Percentiles rank a stretch among this genome's conserved stretches.
These are phyloP conservation scores for Leccinum pellstonianum DNA, from an alignment of 768 basidiomycete species.

Conservation along the genomic window DNA sequence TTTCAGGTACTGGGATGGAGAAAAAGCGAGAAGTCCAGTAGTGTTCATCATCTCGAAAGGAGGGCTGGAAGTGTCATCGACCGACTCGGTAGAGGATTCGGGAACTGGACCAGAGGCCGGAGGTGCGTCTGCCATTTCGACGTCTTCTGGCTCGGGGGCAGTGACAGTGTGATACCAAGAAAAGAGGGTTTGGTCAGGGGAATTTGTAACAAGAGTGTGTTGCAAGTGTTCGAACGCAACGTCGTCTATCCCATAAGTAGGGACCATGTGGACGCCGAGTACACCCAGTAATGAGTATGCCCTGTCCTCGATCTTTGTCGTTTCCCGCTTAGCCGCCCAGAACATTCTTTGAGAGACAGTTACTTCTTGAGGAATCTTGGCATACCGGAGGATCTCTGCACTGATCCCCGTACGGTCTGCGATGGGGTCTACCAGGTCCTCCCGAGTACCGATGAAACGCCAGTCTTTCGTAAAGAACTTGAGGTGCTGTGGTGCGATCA, in stretches of 20 bases:
- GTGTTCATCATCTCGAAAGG: neutral
- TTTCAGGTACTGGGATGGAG: conserved; percentile 22
- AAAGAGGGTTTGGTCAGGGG: conserved; percentile 28
- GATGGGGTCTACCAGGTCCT: conserved; percentile 14
- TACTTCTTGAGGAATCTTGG: conserved; percentile 8
- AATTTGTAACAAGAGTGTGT: conserved; percentile 19
- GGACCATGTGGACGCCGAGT: conserved; percentile 18
- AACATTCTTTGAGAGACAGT: conserved; percentile 27
- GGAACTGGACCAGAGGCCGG: neutral
- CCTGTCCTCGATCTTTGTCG: conserved; percentile 27
- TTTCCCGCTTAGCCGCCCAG: conserved; percentile 29
- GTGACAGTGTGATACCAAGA: conserved; percentile 21
- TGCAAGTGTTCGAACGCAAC: conserved; percentile 29
- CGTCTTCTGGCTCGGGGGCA: conserved; percentile 6
- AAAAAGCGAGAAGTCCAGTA: conserved; percentile 26
- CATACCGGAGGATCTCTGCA: conserved; percentile 13
- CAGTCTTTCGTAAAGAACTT: conserved; percentile 31
- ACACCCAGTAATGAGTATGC: conserved; percentile 33
- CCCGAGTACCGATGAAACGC: conserved; percentile 18
- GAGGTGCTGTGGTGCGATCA: conserved; percentile 29
- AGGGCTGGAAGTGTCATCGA: neutral
- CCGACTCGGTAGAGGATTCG: neutral
- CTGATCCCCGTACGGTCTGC: conserved; percentile 17
- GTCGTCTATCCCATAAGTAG: conserved; percentile 27
- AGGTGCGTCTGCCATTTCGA: conserved; percentile 9